Percentiles rank a stretch among this genome's conserved stretches.
Evolutionary conservation across 2,329 filamentous ascomycete genomes (phyloP).

Genomic region (Tolypocladium tropicale): DNA sequence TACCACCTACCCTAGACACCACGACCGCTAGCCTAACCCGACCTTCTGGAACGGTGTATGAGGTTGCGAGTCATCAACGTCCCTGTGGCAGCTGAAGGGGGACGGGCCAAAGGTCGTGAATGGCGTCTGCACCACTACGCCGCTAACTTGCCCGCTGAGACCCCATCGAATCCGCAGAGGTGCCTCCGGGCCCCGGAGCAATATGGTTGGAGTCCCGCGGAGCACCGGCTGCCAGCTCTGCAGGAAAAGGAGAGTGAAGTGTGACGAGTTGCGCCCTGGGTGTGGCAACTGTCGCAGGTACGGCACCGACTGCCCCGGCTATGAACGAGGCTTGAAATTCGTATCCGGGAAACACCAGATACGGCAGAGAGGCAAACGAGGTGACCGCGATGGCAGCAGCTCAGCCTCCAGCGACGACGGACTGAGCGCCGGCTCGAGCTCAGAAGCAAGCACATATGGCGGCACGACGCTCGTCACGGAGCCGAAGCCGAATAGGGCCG

Average conservation of each 20-base stretch:
- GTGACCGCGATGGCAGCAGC: slow-evolving; percentile 1
- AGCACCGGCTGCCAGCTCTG: slow-evolving; percentile 28
- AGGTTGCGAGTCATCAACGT: background rate
- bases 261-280: slow-evolving; percentile 31
- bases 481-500: slow-evolving; percentile 14
- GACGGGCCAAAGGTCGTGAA: background rate
- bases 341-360: slow-evolving; percentile 28
- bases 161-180: background rate
- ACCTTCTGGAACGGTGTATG: background rate
- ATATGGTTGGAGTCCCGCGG: slow-evolving; percentile 27
- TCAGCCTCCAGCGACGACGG: slow-evolving; percentile 2
- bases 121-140: background rate
- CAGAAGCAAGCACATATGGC: background rate
- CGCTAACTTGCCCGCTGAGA: too few relatives aligned
- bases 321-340: slow-evolving; percentile 27
- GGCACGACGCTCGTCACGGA: background rate
- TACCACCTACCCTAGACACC: background rate
- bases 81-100: background rate
- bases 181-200: slow-evolving; percentile 2
- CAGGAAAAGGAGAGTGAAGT: slow-evolving; percentile 31
- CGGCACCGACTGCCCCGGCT: slow-evolving; percentile 27
- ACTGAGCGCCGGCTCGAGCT: background rate
- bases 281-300: slow-evolving; percentile 29
- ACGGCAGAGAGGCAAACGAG: slow-evolving; percentile 15
- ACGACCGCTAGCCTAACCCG: background rate